phyloP scores from a whole-genome alignment of 1,139 yeast genomes.

The Taiozyma onychis region DNA sequence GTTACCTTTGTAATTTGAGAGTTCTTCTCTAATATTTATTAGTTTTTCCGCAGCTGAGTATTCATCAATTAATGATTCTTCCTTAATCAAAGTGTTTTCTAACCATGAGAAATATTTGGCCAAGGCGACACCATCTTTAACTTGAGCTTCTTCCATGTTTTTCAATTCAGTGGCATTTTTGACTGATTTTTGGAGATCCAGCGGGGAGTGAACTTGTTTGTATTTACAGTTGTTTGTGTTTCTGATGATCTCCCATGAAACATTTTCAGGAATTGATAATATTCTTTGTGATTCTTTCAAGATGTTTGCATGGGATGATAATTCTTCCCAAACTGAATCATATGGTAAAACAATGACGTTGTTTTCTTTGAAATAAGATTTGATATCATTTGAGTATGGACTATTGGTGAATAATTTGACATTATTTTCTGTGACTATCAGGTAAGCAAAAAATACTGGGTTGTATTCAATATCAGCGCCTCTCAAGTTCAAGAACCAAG shows the following conservation, averaged over 20 bases:
- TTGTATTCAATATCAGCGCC: constrained; percentile 84
- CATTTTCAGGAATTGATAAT: constrained; percentile 56
- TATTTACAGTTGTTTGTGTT: constrained; percentile 39
- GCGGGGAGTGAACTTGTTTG: constrained; percentile 48
- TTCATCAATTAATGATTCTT: constrained; percentile 66
- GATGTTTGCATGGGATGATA: constrained; percentile 39
- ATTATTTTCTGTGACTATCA: constrained; percentile 49
- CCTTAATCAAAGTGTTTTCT: constrained; percentile 52
- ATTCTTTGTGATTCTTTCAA: constrained; percentile 33
- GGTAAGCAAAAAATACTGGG: constrained; percentile 85
- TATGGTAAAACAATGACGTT: constrained; percentile 48
- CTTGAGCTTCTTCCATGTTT: constrained; percentile 76
- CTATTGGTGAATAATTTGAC: constrained; percentile 59
- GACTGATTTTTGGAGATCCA: constrained; percentile 70
- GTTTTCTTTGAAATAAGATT: constrained; percentile 25
- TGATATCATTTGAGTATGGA: constrained; percentile 26
- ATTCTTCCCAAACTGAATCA: constrained; percentile 47
- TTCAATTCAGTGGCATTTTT: constrained; percentile 69
- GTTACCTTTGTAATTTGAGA: constrained; percentile 66
- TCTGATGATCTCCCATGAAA: constrained; percentile 80
- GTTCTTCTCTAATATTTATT: constrained; percentile 54
- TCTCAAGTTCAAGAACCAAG: constrained; percentile 87
- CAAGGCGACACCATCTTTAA: constrained; percentile 83
- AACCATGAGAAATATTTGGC: constrained; percentile 83
- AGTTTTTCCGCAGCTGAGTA: constrained; percentile 70